Percentiles rank a stretch among this genome's conserved stretches.
Evolutionary conservation across 73 alveolate species (phyloP).

Genomic region (Uronychia binucleata): DNA sequence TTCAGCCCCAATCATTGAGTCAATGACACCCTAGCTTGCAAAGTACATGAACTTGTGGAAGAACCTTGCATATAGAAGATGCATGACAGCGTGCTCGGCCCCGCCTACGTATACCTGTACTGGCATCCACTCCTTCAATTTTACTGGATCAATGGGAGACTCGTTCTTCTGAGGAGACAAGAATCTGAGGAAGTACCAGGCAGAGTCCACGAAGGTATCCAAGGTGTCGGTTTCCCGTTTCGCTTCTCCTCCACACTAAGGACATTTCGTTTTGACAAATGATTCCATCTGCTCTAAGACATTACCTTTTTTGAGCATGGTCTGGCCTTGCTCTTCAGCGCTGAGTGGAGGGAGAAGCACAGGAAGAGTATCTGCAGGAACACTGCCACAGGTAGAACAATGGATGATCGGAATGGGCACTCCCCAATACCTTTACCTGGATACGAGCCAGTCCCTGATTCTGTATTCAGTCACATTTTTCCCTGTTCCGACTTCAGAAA

Average conservation of each 20-base stretch:
- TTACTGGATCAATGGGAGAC: conserved; percentile 23
- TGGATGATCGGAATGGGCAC: conserved; percentile 78
- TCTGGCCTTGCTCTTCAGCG: neutral
- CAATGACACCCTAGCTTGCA: neutral
- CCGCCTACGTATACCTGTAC: conserved; percentile 81
- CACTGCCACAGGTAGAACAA: conserved; percentile 61
- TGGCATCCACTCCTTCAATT: conserved; percentile 69
- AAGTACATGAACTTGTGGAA: conserved; percentile 58
- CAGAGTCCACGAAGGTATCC: conserved; percentile 75
- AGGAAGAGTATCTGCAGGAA: conserved; percentile 54
- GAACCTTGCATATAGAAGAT: conserved; percentile 77
- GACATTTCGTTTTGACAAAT: conserved; percentile 52
- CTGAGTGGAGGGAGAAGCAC: conserved; percentile 51
- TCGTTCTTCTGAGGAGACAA: conserved; percentile 41
- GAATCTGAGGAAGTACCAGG: conserved; percentile 77
- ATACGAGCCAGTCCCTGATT: conserved; percentile 66
- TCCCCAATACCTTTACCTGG: conserved; percentile 80
- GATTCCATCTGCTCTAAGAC: conserved; percentile 11
- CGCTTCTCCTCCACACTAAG: conserved; percentile 39
- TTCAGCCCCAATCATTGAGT: no score
- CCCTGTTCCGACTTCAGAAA: conserved; percentile 20
- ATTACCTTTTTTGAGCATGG: conserved; percentile 27
- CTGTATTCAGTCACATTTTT: conserved; percentile 38
- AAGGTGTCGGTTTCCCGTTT: conserved; percentile 72
- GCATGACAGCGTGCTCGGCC: conserved; percentile 81